Evolutionary conservation across 805 yeast species (phyloP), one percentile per base, ranked within the genome.

Genomic region (Wickerhamomyces strasburgensis): DNA sequence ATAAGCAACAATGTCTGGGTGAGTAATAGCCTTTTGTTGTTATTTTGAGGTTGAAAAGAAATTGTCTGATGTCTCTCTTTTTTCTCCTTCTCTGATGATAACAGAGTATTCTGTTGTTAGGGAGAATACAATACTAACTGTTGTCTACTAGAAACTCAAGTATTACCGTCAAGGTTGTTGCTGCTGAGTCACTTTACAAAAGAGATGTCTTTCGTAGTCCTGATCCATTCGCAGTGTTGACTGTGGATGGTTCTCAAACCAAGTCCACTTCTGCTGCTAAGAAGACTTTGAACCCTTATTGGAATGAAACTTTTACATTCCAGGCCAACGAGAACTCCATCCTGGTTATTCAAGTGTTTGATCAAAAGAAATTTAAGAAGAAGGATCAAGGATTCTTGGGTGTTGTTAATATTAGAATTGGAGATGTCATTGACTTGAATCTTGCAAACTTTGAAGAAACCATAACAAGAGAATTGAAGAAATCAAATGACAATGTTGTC

Each of bases 371-470:
- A 63, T 93, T 93, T 68, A 93, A 93, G 61, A 88, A 87, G 78
- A 89, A 88, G 73, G 98, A 93, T 59, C 99, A 93, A 62, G 99
- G 99, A 5, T 93, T 93, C 52, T 68, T 93, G 36, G 99, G 99
- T 40, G 98, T 93, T 14, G 93, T 93, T 43, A 93, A 93, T 60
- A 75, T 93, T 35, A 72, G 94, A 47, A 75, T 93, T 21, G 90
- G 90, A 29, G 98, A 93, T 60, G 87, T 85, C 19, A 74, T 90
- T 40, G 94, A 88, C 57, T 68, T 81, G 37, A 65, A 64, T 29
- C 33, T 56, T 54, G 64, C 64, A 11, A 56, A 57, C 26, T 46
- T 53, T 27, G 89, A 83, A 58, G 96, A 89, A 61, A 90, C 97
- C 42, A 80, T 90, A 40, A 89, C 98, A 1, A 78, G 95, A 54